A percentile compares a stretch with the other conserved stretches of the same genome.
These are phyloP conservation scores for Penicillium sumatraense DNA, from an alignment of 2,329 filamentous ascomycete genomes.

Conservation along the genomic window DNA sequence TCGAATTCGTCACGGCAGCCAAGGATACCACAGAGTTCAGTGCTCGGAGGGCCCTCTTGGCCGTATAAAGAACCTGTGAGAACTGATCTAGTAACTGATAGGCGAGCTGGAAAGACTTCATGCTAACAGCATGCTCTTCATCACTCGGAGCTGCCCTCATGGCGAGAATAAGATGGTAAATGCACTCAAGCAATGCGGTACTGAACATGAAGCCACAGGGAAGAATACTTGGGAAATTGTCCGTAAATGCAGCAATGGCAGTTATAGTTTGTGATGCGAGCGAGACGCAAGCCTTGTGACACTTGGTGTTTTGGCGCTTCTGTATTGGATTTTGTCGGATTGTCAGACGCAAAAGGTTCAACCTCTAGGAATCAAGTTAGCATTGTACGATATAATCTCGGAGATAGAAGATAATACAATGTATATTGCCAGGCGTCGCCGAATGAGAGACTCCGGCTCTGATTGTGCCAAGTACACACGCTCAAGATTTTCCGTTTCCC, in stretches of 20 bases:
- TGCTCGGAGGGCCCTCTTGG: neutral
- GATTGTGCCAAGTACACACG: neutral
- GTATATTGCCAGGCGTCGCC: neutral
- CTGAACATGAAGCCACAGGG: conserved; percentile 1
- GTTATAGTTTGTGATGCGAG: neutral
- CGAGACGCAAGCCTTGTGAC: neutral
- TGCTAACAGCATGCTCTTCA: neutral
- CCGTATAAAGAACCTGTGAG: neutral
- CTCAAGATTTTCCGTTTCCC: neutral
- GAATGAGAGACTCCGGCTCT: neutral
- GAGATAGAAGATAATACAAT: neutral
- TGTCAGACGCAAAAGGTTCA: conserved; percentile 1
- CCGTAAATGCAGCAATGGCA: neutral
- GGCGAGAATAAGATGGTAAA: neutral
- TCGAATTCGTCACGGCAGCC: neutral
- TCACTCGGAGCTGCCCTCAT: neutral
- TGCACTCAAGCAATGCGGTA: conserved; percentile 1
- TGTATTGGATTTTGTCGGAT: conserved; percentile 6
- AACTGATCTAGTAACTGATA: neutral
- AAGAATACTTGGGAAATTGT: neutral
- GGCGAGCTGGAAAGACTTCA: neutral
- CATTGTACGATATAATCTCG: neutral
- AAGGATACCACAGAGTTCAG: neutral
- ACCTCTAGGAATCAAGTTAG: neutral
- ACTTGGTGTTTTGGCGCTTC: neutral